Evolutionary conservation across 805 yeast genomes (phyloP).

Genomic region (Lipomyces oligophaga): DNA sequence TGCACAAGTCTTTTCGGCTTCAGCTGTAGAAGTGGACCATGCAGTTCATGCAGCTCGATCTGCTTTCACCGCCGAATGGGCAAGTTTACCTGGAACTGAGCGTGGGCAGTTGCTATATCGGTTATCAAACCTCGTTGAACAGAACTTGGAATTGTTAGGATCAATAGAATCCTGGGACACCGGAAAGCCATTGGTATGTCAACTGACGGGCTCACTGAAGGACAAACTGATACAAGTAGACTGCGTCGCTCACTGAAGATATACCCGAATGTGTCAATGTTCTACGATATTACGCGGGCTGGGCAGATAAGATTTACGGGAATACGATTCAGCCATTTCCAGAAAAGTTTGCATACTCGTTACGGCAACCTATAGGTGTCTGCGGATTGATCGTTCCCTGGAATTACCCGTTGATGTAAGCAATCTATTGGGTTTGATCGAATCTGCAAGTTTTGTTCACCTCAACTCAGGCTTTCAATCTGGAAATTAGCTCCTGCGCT

Average conservation of each 20-base stretch:
- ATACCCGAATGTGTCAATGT: constrained; percentile 54
- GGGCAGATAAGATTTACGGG: constrained; percentile 59
- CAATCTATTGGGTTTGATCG: background rate
- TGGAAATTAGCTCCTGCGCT: constrained; percentile 84
- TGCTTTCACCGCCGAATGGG: constrained; percentile 11
- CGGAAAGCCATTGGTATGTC: constrained; percentile 17
- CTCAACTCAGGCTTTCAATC: constrained; percentile 23
- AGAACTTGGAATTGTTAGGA: constrained; percentile 6
- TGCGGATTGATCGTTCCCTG: constrained; percentile 70
- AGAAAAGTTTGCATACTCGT: constrained; percentile 61
- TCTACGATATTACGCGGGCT: constrained; percentile 66
- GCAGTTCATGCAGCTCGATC: constrained; percentile 17
- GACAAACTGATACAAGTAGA: background rate
- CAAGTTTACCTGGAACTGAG: constrained; percentile 10
- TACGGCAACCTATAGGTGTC: constrained; percentile 63
- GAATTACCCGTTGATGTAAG: constrained; percentile 55
- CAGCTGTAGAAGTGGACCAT: constrained; percentile 7
- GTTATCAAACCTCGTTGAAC: constrained; percentile 7
- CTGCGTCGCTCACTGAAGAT: constrained; percentile 39
- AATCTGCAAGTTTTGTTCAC: background rate
- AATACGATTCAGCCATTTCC: constrained; percentile 54
- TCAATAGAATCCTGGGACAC: constrained; percentile 18
- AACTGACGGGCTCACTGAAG: background rate
- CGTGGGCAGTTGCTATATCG: constrained; percentile 6
- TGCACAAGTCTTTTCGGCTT: constrained; percentile 6